A percentile compares a stretch with the other conserved stretches of the same genome.
These are phyloP conservation scores for Ascomycota sp. DNA, from an alignment of 2,329 filamentous ascomycete species.

Conservation along the genomic window DNA sequence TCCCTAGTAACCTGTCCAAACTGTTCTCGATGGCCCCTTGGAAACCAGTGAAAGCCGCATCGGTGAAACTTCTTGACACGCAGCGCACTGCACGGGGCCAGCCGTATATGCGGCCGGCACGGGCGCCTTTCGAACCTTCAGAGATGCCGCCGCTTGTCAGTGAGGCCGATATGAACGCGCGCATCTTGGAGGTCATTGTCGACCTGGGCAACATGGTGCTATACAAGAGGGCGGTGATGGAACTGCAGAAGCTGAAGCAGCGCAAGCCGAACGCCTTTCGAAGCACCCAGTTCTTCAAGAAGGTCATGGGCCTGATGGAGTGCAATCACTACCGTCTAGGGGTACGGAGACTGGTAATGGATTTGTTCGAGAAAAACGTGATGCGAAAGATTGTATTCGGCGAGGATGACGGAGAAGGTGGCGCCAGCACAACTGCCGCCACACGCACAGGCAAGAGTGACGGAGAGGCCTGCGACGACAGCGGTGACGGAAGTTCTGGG, in stretches of 20 bases:
- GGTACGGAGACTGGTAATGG: constrained; percentile 73
- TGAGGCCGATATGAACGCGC: constrained; percentile 45
- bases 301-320: constrained; percentile 66
- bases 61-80: constrained; percentile 23
- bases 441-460: neutral
- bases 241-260: constrained; percentile 58
- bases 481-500: constrained; percentile 23
- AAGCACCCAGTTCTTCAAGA: constrained; percentile 57
- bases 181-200: constrained; percentile 63
- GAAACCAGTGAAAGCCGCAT: constrained; percentile 26
- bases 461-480: constrained; percentile 36
- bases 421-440: constrained; percentile 3
- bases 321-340: constrained; percentile 73
- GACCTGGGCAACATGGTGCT: constrained; percentile 86
- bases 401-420: constrained; percentile 42
- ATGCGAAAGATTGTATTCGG: constrained; percentile 67
- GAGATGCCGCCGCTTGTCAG: constrained; percentile 23
- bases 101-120: constrained; percentile 18
- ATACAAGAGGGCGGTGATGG: constrained; percentile 64
- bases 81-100: constrained; percentile 29
- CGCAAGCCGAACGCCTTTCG: constrained; percentile 56
- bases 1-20: constrained; percentile 56
- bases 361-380: constrained; percentile 81
- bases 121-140: constrained; percentile 21
- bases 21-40: constrained; percentile 50